Evolutionary conservation across 345 rosid species (phyloP), one percentile per base, ranked within the genome.

Genomic region (Barbarea vulgaris): DNA sequence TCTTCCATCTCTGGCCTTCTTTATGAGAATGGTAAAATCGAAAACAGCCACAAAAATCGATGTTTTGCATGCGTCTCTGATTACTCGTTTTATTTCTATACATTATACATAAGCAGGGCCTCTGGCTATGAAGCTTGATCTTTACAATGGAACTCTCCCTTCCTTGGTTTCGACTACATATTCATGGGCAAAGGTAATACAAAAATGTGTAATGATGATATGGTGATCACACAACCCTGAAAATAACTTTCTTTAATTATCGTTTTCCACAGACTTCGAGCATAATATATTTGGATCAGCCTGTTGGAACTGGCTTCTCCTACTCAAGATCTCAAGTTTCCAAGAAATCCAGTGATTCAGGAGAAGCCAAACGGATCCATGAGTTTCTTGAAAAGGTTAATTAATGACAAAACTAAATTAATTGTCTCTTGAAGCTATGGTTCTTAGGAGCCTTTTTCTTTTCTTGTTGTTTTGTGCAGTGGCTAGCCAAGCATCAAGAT

Each of bases 261-360:
- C 87, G n/a, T n/a, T n/a, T 14, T 87, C 73, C 47, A 70, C 67
- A 83, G 90, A 84, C 73, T 6, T 76, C 93, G 6, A 88, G 84
- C 84, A 79, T 90, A 46, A 81, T 87, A 71, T 85, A 82, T 64
- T 62, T 88, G 24, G 96, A 88, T 79, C 76, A 83, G 27, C 96
- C 96, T 4, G 85, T 83, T 7, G 87, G 90, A 30, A 80, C 88
- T 39, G 96, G 93, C 19, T 90, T 87, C 79, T 90, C 96, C 15
- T 90, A 82, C 27, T 73, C 89, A 18, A 74, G 62, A 72, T 81
- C 64, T 54, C n/a, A 21, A 4, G 15, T n/a, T 9, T 84, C 81
- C 24, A 70, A 69, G 34, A 71, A 27, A 22, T 28, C 84, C 0
- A 76, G 89, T 39, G 91, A 90, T 53, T 67, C 68, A 75, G 85